Base-by-base conservation (phyloP, 1,139 yeast species). In the Candida tetrigidarum region DNA sequence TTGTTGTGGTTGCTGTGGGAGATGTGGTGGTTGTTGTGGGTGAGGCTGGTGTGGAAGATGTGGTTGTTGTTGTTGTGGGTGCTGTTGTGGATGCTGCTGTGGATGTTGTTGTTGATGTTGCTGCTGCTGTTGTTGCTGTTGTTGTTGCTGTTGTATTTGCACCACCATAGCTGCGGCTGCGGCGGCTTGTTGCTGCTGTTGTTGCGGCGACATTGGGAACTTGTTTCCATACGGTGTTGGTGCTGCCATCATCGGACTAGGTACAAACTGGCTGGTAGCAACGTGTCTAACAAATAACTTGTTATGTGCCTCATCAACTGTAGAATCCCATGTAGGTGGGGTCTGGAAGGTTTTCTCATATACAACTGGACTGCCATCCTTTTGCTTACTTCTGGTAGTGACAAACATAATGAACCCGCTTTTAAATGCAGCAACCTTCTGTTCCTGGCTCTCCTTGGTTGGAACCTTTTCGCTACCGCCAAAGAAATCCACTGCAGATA, bases 311-410 rank as follows among this genome's bases (percentile, higher is more conserved):
- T 75, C 81, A 40, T 81, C 86, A 20, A 76, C 65, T 3, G 85
- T 82, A 18, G 76, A 70, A 23, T 74, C 72, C 96, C 96, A 89
- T 0, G 93, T 85, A 43, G 96, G 96, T 4, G 90, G 85, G 0
- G 95, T 85, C 39, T 76, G 74, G 62, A 78, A 89, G 1, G 96
- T 83, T 53, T 75, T 80, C 53, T 84, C 93, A 49, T 54, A 65
- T 42, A 62, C 33, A 4, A 38, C 39, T 11, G 42, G 38, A 52
- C 50, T 53, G 10, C 64, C 63, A 10, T 61, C 64, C n/a, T 66
- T 68, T 30, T 64, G 62, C 32, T 67, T 71, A 20, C 55, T 52
- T 46, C 66, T 67, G 3, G 77, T 69, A 9, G 76, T 68, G 6
- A 66, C 51, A 53, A 86, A 81, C 54, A 86, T 71, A 60, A 81